A percentile compares a stretch with the other conserved stretches of the same genome.
Conservation (phyloP, 371 early-diverging fungal species). For the Capniomyces stellatus region DNA sequence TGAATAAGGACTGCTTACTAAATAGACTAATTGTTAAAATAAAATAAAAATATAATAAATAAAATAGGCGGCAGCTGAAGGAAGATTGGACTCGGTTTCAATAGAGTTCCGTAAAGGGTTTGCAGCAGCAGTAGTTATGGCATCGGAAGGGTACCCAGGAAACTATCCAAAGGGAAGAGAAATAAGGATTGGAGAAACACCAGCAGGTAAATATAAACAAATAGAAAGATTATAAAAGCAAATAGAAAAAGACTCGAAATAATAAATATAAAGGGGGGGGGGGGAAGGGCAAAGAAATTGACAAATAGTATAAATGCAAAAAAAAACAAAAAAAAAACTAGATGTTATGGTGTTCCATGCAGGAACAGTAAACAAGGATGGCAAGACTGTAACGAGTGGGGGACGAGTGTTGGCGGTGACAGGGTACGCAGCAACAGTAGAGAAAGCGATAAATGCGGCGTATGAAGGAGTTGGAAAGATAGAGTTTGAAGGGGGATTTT, state of each 20-base stretch:
- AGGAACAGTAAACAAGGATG: slow-evolving; percentile 46
- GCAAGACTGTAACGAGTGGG: slow-evolving; percentile 64
- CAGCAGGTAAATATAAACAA: no score
- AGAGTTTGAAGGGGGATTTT: slow-evolving; percentile 67
- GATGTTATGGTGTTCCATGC: slow-evolving; percentile 80
- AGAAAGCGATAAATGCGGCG: slow-evolving; percentile 54
- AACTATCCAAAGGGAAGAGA: slow-evolving; percentile 59
- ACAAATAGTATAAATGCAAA: no score
- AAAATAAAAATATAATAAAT: slow-evolving; percentile 10
- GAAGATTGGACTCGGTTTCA: slow-evolving; percentile 72
- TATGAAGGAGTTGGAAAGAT: slow-evolving; percentile 49
- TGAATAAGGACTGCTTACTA: no score
- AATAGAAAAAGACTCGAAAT: no score
- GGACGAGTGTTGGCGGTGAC: slow-evolving; percentile 91
- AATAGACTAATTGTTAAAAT: no score
- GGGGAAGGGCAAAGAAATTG: no score
- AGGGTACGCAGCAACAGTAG: slow-evolving; percentile 42
- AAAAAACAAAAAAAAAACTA: slow-evolving; percentile 2
- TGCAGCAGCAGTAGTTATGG: slow-evolving; percentile 82
- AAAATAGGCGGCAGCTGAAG: slow-evolving; percentile 79
- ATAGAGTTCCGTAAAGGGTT: slow-evolving; percentile 47
- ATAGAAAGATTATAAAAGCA: no score
- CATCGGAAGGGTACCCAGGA: slow-evolving; percentile 86
- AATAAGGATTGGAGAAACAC: slow-evolving; percentile 48
- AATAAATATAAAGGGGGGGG: no score